Evolutionary conservation across 2,329 filamentous ascomycete species (phyloP).

Genomic region (Botrytis fabae): DNA sequence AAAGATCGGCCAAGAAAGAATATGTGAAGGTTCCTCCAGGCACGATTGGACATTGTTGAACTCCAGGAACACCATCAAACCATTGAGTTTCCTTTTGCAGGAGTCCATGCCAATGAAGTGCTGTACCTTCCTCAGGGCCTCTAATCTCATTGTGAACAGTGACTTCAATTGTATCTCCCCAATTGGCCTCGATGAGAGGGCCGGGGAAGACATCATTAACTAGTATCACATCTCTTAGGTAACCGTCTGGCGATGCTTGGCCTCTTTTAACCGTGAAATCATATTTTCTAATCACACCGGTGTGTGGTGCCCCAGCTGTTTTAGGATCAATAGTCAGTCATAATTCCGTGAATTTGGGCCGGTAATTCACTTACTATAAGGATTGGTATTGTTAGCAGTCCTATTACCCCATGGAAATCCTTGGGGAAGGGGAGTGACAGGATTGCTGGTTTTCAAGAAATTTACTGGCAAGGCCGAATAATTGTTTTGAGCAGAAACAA

Average conservation of each 20-base stretch:
- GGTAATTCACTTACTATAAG: conserved; percentile 30
- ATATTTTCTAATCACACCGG: conserved; percentile 43
- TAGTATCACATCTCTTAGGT: conserved; percentile 52
- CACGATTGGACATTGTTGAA: conserved; percentile 66
- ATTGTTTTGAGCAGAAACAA: conserved; percentile 24
- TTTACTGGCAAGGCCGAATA: conserved; percentile 2
- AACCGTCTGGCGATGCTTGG: conserved; percentile 44
- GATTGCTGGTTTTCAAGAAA: conserved; percentile 13
- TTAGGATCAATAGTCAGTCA: background rate
- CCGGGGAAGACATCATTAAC: conserved; percentile 42
- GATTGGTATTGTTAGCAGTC: conserved; percentile 45
- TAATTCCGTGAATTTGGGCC: conserved; percentile 25
- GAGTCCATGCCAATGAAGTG: conserved; percentile 51
- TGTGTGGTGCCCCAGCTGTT: conserved; percentile 26
- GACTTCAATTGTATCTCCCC: conserved; percentile 53
- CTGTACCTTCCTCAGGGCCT: conserved; percentile 40
- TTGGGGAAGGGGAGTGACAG: conserved; percentile 45
- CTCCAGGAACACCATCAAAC: conserved; percentile 47
- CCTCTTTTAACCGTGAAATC: conserved; percentile 37
- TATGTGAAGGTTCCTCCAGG: conserved; percentile 44
- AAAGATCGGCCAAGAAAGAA: conserved; percentile 28
- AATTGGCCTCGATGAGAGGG: conserved; percentile 43
- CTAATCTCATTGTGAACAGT: conserved; percentile 69
- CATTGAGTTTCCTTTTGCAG: conserved; percentile 43
- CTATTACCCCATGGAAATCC: conserved; percentile 54